Conservation (phyloP, 2,329 filamentous ascomycete genomes). For the Raffaelea arxii region DNA sequence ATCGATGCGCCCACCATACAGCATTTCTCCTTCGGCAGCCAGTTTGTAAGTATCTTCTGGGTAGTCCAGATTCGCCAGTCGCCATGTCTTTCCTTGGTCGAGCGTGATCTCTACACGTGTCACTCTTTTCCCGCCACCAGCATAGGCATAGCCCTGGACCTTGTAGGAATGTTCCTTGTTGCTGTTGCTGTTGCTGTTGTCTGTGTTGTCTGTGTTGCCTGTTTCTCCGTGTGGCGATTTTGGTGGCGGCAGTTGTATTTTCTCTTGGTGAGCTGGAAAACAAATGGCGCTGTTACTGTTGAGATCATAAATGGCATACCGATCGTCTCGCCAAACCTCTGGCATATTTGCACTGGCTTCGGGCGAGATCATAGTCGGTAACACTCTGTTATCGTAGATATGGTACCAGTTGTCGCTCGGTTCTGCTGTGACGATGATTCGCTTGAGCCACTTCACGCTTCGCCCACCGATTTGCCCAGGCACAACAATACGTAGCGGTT, state of each 20-base stretch:
- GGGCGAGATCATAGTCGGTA: constrained; percentile 78
- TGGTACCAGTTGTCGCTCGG: constrained; percentile 95
- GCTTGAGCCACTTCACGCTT: constrained; percentile 88
- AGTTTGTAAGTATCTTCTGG: constrained; percentile 75
- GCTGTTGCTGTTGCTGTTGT: constrained; percentile 14
- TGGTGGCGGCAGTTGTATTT: too few relatives aligned
- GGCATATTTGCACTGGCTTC: constrained; percentile 67
- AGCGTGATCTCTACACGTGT: constrained; percentile 76
- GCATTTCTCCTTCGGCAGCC: constrained; percentile 43
- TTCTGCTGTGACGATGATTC: constrained; percentile 63
- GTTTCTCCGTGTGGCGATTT: too few relatives aligned
- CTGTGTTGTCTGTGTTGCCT: constrained; percentile 38
- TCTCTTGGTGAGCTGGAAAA: constrained; percentile 72
- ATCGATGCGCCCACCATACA: constrained; percentile 66
- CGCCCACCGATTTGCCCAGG: constrained; percentile 87
- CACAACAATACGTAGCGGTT: constrained; percentile 71
- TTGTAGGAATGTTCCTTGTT: constrained; percentile 41
- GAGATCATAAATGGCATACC: constrained; percentile 88
- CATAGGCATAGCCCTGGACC: constrained; percentile 75
- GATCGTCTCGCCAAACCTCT: constrained; percentile 77
- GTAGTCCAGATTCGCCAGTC: constrained; percentile 66
- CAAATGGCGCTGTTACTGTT: constrained; percentile 78
- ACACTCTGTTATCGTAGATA: constrained; percentile 83
- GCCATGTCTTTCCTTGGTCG: constrained; percentile 73
- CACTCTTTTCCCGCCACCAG: constrained; percentile 74